A percentile compares a stretch with the other conserved stretches of the same genome.
phyloP scores from a whole-genome alignment of 2,329 filamentous ascomycete genomes.

The Drechslerella dactyloides region DNA sequence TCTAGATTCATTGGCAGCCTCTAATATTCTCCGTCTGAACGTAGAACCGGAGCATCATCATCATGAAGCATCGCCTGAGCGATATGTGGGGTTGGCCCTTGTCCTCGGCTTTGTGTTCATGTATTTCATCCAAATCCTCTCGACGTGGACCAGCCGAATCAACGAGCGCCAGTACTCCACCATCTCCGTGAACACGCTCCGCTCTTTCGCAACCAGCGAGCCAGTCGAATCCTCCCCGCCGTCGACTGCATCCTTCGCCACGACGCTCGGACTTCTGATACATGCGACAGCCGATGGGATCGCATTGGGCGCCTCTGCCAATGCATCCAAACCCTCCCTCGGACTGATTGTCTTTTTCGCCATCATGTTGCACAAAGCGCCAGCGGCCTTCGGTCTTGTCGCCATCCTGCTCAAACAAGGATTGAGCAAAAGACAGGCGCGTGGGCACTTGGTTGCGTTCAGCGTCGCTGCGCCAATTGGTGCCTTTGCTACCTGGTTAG shows the following conservation, averaged over 20 bases:
- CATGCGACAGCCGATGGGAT: conserved; percentile 95
- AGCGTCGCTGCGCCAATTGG: conserved; percentile 88
- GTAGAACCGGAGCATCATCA: conserved; percentile 56
- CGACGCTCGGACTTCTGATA: conserved; percentile 92
- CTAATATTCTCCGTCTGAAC: background rate
- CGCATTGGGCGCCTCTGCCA: conserved; percentile 87
- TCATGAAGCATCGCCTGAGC: conserved; percentile 66
- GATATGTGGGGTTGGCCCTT: conserved; percentile 84
- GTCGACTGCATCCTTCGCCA: conserved; percentile 62
- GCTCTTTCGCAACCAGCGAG: conserved; percentile 54
- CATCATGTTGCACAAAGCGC: conserved; percentile 97
- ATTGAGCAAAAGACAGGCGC: conserved; percentile 80
- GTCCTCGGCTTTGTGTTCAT: conserved; percentile 91
- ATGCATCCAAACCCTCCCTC: conserved; percentile 73
- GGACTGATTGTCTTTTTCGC: conserved; percentile 93
- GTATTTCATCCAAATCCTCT: conserved; percentile 91
- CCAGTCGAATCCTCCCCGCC: conserved; percentile 51
- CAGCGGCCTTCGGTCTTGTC: conserved; percentile 91
- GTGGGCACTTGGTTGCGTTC: conserved; percentile 86
- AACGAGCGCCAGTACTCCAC: conserved; percentile 71
- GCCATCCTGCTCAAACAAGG: conserved; percentile 90
- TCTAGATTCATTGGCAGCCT: background rate
- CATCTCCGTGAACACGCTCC: conserved; percentile 69
- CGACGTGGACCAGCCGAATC: conserved; percentile 73
- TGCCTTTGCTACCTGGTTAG: conserved; percentile 79